Evolutionary conservation across 2,329 filamentous ascomycete genomes (phyloP), one percentile per base, ranked within the genome.

Genomic region (Calonectria multiphialidica): DNA sequence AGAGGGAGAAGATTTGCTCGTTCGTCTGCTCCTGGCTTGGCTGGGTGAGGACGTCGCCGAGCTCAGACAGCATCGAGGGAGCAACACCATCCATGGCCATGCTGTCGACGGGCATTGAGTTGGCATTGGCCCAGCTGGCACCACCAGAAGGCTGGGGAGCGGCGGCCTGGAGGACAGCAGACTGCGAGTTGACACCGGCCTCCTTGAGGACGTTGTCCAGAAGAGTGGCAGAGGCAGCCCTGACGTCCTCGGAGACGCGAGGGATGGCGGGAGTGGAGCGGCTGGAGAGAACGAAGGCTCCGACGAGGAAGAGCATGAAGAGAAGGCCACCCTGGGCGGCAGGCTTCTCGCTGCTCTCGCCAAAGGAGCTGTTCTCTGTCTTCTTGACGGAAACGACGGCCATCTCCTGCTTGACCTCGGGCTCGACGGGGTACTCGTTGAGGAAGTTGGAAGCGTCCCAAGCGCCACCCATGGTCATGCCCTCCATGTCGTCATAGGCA

Each of bases 261-360:
- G 94, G 94, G 77, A 97, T 92, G 77, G 91, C 91, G 45, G 92
- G 91, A 23, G 92, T 88, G 53, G 92, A 90, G 77, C 92, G 92
- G 85, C 96, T 97, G 37, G 96, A 98, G 74, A 97, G 93, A 78
- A 98, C 95, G 82, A 98, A 98, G 66, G 97, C 97, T 81, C 97
- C 97, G 76, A 98, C 96, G 67, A 99, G 93, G 81, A 99, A 94
- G 78, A 98, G 94, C 95, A 98, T 98, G 84, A 96, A 93, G 83
- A 98, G 89, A 79, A 98, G 86, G 80, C 95, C 91, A 64, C 95
- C 94, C 79, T 96, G 94, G 77, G 95, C 93, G 73, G 92, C 89
- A 71, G 90, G 86, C 86, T 93, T 93, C 74, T 93, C 91, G 71
- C 84, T 82, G 49, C 91, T 88, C 78, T 82, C 81, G 50, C 85